Percentiles rank a stretch among this genome's conserved stretches.
phyloP scores from a whole-genome alignment of 1,284 basidiomycete species.

The Trichosporon sp. region DNA sequence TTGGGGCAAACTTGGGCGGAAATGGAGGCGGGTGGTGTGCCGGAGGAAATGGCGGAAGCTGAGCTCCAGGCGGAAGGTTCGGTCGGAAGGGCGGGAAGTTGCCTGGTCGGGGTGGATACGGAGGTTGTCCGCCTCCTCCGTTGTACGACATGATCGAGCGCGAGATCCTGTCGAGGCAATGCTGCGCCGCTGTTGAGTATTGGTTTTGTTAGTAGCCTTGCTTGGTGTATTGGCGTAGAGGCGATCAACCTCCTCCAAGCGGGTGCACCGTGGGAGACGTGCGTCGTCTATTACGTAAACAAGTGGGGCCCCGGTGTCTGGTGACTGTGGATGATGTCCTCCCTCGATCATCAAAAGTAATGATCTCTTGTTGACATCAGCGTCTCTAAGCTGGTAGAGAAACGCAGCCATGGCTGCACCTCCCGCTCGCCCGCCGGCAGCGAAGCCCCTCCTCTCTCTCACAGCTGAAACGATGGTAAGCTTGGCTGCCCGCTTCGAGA shows the following conservation, averaged over 20 bases:
- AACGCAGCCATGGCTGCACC: background rate
- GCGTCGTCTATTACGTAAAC: background rate
- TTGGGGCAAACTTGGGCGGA: conserved; percentile 13
- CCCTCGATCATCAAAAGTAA: background rate
- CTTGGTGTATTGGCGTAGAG: background rate
- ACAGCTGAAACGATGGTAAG: background rate
- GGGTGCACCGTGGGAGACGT: background rate
- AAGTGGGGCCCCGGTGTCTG: background rate
- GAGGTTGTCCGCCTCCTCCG: conserved; percentile 7
- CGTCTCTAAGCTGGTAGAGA: background rate
- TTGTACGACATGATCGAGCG: conserved; percentile 9
- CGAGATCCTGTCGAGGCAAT: background rate
- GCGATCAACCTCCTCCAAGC: background rate
- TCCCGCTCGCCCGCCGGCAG: background rate
- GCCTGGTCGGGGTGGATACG: conserved; percentile 14
- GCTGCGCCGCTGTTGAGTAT: background rate
- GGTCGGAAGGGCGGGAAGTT: conserved; percentile 32
- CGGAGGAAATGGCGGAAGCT: background rate
- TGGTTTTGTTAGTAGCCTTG: background rate
- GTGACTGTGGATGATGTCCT: background rate
- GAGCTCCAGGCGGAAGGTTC: conserved; percentile 24
- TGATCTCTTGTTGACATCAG: background rate
- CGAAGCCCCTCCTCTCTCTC: background rate
- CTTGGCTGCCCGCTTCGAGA: background rate
- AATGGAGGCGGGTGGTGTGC: conserved; percentile 9